Evolutionary conservation across 2,329 filamentous ascomycete genomes (phyloP).

Genomic region (Verticillium albo-atrum): DNA sequence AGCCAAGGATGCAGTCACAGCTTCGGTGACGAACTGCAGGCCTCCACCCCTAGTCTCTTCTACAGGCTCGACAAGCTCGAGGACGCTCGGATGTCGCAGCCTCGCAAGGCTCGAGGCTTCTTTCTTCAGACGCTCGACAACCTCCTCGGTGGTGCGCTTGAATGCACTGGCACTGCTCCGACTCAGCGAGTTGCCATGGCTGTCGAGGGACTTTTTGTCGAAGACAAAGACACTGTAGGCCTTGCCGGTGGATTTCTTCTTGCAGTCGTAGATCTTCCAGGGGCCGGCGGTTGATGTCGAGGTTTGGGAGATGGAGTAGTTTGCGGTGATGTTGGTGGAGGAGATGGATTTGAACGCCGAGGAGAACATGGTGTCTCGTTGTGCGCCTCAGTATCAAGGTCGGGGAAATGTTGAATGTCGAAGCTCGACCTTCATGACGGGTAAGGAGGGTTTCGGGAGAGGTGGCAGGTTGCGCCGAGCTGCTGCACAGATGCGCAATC

Average conservation of each 20-base stretch:
- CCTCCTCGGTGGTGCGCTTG: slow-evolving; percentile 82
- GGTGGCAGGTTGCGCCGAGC: slow-evolving; percentile 8
- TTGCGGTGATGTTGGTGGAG: slow-evolving; percentile 82
- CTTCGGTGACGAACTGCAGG: slow-evolving; percentile 92
- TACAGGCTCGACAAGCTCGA: slow-evolving; percentile 91
- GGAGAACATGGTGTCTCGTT: slow-evolving; percentile 69
- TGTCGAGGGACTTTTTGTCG: slow-evolving; percentile 80
- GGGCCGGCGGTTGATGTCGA: slow-evolving; percentile 79
- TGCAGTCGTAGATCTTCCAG: slow-evolving; percentile 97
- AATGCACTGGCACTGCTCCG: slow-evolving; percentile 62
- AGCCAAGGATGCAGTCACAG: slow-evolving; percentile 82
- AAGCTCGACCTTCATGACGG: slow-evolving; percentile 15
- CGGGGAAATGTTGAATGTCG: slow-evolving; percentile 7
- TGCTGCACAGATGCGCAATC: not conserved
- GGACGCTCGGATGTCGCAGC: slow-evolving; percentile 82
- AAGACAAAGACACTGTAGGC: slow-evolving; percentile 90
- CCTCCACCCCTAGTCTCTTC: slow-evolving; percentile 91
- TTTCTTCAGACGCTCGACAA: slow-evolving; percentile 84
- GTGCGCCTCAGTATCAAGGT: slow-evolving; percentile 1
- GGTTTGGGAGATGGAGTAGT: slow-evolving; percentile 77
- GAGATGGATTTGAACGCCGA: slow-evolving; percentile 90
- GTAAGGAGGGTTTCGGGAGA: not conserved
- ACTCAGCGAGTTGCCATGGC: slow-evolving; percentile 57
- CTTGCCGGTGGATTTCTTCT: slow-evolving; percentile 92
- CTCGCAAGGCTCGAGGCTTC: slow-evolving; percentile 87